Evolutionary conservation across 1,284 basidiomycete genomes (phyloP).

Genomic region (Cutaneotrichosporon sp.): DNA sequence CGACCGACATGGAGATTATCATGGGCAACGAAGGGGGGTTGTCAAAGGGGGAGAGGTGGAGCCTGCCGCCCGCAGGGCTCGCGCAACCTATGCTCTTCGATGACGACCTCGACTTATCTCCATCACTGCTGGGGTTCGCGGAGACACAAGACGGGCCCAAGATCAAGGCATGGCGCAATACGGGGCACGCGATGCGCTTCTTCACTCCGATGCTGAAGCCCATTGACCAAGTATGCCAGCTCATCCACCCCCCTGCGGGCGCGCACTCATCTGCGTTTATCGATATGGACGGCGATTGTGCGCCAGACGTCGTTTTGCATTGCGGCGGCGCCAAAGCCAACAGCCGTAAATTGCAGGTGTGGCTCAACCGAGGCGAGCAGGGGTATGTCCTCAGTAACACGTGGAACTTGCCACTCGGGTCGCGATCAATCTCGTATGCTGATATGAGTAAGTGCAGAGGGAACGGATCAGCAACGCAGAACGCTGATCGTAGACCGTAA

Average conservation of each 20-base stretch:
- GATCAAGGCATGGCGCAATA: slow-evolving; percentile 23
- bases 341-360: slow-evolving; percentile 16
- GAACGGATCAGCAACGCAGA: not conserved
- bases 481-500: slow-evolving; percentile 69
- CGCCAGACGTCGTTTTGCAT: slow-evolving; percentile 79
- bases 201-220: slow-evolving; percentile 12
- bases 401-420: slow-evolving; percentile 71
- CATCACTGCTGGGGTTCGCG: slow-evolving; percentile 77
- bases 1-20: slow-evolving; percentile 68
- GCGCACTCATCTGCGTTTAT: slow-evolving; percentile 96
- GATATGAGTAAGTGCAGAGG: slow-evolving; percentile 70
- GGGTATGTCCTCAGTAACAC: slow-evolving; percentile 71
- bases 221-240: slow-evolving; percentile 59
- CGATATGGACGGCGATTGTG: slow-evolving; percentile 91
- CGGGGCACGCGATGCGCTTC: slow-evolving; percentile 30
- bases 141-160: slow-evolving; percentile 1
- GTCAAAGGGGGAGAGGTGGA: slow-evolving; percentile 54
- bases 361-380: slow-evolving; percentile 59
- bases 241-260: slow-evolving; percentile 58
- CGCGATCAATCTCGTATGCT: slow-evolving; percentile 80
- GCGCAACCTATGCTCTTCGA: slow-evolving; percentile 82
- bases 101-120: slow-evolving; percentile 79
- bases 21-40: slow-evolving; percentile 60
- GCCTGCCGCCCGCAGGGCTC: slow-evolving; percentile 28
- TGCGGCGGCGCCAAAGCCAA: slow-evolving; percentile 59